Percentiles rank a stretch among this genome's conserved stretches.
Evolutionary conservation across 192 early-diverging fungal species (phyloP).

Genomic region (Coemansia reversa): DNA sequence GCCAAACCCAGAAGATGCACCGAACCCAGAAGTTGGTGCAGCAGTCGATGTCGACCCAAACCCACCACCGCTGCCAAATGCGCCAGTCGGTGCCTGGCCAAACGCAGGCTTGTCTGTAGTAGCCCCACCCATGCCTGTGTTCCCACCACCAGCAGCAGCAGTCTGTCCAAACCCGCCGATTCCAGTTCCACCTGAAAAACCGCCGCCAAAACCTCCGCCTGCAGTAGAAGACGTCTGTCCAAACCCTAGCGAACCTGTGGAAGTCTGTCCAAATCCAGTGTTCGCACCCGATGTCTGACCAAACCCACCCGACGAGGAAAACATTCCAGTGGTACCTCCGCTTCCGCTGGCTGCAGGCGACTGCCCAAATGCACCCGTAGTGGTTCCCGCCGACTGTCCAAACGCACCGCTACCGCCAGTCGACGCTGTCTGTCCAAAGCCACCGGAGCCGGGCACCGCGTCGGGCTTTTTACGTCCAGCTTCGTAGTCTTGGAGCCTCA

Average conservation of each 20-base stretch:
- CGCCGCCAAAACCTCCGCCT: slow-evolving; percentile 6
- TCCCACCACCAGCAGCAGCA: background rate
- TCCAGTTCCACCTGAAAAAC: slow-evolving; percentile 10
- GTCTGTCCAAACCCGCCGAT: slow-evolving; percentile 15
- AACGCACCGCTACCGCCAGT: slow-evolving; percentile 27
- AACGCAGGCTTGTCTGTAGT: slow-evolving; percentile 21
- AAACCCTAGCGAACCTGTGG: slow-evolving; percentile 1
- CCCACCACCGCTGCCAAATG: slow-evolving; percentile 20
- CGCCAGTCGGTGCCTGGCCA: slow-evolving; percentile 8
- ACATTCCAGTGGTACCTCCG: background rate
- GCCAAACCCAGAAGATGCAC: slow-evolving; percentile 31
- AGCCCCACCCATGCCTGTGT: slow-evolving; percentile 20
- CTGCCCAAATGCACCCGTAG: slow-evolving; percentile 31
- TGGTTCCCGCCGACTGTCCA: slow-evolving; percentile 10
- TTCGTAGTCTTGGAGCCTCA: slow-evolving; percentile 85
- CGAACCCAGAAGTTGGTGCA: slow-evolving; percentile 14
- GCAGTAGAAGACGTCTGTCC: slow-evolving; percentile 7
- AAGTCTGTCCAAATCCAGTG: slow-evolving; percentile 19
- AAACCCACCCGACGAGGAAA: slow-evolving; percentile 19
- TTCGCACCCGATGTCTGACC: slow-evolving; percentile 13
- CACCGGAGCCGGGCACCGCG: slow-evolving; percentile 21
- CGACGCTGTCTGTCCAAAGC: slow-evolving; percentile 44
- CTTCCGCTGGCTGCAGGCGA: slow-evolving; percentile 12
- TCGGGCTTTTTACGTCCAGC: slow-evolving; percentile 68
- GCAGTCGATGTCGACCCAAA: slow-evolving; percentile 4